Base-by-base conservation (phyloP, 352 stramenopile genomes). In the Globisporangium canariense region DNA sequence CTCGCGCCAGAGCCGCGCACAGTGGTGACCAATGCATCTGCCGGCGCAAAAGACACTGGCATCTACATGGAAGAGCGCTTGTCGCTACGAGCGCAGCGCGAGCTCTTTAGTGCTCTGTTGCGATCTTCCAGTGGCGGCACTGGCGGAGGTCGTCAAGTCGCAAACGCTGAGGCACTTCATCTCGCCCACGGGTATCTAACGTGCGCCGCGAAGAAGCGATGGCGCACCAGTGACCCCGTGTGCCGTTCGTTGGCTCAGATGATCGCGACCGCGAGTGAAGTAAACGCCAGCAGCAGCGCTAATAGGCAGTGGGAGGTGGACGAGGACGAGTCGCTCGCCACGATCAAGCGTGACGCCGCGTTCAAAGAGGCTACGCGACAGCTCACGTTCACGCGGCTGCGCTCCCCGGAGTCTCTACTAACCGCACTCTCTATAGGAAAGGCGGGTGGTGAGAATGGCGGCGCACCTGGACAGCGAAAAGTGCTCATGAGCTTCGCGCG, bases 101-200 rank as follows among this genome's bases (percentile, higher is more conserved):
- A 87, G 38, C 66, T 88, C 22, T 92, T 79, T 81, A 88, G 79
- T 46, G 77, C 78, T 36, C 63, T 90, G 28, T 73, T 74, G 45
- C 60, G 34, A 1, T 67, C 51, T 53, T 56, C 25, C 3, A 32
- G 16, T 7, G 10, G 60, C 22, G 5, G 9, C 32, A 36, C 4
- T 6, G 18, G 36, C 4, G 18, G n/a, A 11, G 28, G 13, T 18
- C 13, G 16, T 57, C 16, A 38, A 8, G 16, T 40, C 62, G 1
- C 58, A 32, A 3, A 16, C 18, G 25, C 32, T 59, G 30, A 58
- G 52, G 38, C 50, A 38, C 16, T 34, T 62, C 18, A 18, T 38
- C 54, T 79, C 11, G 67, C 58, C 2, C 20, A 14, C 20, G 38
- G 54, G 11, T 75, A 70, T 11, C 58, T 77, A 34, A 40, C 58